Percentiles rank a stretch among this genome's conserved stretches.
Conservation (phyloP, 345 rosid species). For the Lepidium aucheri region DNA sequence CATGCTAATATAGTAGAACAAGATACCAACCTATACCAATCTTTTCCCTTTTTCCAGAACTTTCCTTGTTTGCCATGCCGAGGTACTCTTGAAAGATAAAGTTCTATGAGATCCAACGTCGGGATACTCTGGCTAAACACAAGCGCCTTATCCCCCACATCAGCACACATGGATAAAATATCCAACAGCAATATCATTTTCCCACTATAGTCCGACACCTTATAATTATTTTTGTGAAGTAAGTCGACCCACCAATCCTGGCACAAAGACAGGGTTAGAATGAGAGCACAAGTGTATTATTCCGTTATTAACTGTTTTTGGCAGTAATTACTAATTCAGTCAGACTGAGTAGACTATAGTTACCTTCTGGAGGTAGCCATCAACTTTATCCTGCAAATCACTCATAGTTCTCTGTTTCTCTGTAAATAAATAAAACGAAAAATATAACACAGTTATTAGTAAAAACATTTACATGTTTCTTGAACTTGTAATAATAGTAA, state of each 20-base stretch:
- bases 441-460: not conserved
- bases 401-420: conserved; percentile 48
- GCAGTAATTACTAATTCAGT: not conserved
- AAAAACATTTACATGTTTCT: not conserved
- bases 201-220: conserved; percentile 70
- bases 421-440: conserved; percentile 30
- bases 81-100: conserved; percentile 74
- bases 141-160: conserved; percentile 79
- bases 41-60: conserved; percentile 93
- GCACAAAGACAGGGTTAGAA: conserved; percentile 12
- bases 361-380: conserved; percentile 73
- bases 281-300: not conserved
- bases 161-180: conserved; percentile 67
- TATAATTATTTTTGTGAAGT: conserved; percentile 63
- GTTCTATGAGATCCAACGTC: conserved; percentile 92
- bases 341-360: not conserved
- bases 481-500: not conserved
- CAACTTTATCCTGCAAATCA: conserved; percentile 50
- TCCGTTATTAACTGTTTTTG: not conserved
- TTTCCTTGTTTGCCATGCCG: conserved; percentile 68
- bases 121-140: conserved; percentile 99
- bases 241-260: conserved; percentile 99
- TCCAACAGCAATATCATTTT: conserved; percentile 97
- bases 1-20: not conserved
- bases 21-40: conserved; percentile 91